Conservation (phyloP, 129 eudicot genomes). For the Ambrosia trifida region DNA sequence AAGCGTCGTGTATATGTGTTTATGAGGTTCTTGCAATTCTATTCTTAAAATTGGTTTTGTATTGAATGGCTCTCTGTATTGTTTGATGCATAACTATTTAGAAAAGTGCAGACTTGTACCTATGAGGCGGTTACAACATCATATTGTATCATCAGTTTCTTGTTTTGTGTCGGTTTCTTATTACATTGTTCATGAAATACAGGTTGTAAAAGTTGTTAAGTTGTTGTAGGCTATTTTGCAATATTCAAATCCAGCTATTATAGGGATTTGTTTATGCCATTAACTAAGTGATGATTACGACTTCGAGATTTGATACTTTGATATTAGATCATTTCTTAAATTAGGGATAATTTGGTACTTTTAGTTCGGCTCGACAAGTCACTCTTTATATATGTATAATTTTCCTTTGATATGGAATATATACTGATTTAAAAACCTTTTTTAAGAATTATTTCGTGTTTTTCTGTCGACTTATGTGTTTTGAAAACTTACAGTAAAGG, state of each 20-base stretch:
- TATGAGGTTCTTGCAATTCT: no score
- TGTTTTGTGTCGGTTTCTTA: neutral
- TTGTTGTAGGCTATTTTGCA: neutral
- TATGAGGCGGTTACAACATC: no score
- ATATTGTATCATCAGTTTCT: neutral
- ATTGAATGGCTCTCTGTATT: no score
- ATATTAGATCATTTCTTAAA: neutral
- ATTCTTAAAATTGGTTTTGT: no score
- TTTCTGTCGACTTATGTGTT: constrained; percentile 11
- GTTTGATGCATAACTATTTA: no score
- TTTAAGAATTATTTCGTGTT: neutral
- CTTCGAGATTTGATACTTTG: neutral
- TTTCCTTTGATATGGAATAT: neutral
- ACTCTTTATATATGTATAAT: neutral
- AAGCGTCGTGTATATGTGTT: no score
- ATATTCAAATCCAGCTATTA: neutral
- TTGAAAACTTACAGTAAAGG: constrained; percentile 58
- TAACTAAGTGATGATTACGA: neutral
- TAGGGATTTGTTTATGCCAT: neutral
- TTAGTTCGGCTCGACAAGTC: neutral
- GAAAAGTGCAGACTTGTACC: no score
- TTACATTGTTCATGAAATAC: neutral
- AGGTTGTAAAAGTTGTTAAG: neutral
- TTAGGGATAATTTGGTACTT: neutral
- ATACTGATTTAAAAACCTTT: neutral